Conservation (phyloP, 441 rosid species). For the Erysimum pusillum region DNA sequence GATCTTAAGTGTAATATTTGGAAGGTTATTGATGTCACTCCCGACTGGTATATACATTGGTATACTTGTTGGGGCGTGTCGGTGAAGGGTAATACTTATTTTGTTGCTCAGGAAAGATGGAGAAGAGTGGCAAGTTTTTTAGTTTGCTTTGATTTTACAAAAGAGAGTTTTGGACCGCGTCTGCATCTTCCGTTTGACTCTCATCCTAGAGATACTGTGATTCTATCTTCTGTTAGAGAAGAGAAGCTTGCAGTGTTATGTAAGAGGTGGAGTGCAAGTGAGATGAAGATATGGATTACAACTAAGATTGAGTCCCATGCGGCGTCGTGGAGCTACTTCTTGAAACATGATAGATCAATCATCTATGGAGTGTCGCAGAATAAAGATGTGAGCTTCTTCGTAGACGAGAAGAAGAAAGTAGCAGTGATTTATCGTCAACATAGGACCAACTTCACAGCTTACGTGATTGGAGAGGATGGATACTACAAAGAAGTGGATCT, state of each 20-base stretch:
- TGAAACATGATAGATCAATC: too few species aligned
- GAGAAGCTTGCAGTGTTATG: neutral
- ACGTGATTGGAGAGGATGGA: neutral
- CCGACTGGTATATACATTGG: neutral
- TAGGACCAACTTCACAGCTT: neutral
- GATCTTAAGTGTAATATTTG: neutral
- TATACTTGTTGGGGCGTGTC: neutral
- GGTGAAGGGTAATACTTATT: neutral
- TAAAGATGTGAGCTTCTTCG: neutral
- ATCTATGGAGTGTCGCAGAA: neutral
- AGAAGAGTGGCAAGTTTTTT: too few species aligned
- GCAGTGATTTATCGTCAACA: neutral
- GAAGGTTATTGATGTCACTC: neutral
- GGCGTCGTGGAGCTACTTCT: neutral
- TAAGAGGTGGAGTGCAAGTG: neutral
- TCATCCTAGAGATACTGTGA: neutral
- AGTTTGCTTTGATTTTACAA: neutral
- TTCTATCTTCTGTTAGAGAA: neutral
- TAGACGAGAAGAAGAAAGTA: neutral
- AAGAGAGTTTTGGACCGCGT: neutral
- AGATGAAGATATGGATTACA: neutral
- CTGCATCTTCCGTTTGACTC: neutral
- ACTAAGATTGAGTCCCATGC: neutral
- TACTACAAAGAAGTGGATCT: neutral
- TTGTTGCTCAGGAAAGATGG: neutral